Evolutionary conservation across 2,329 filamentous ascomycete genomes (phyloP).

Genomic region (Sporothrix mexicana): DNA sequence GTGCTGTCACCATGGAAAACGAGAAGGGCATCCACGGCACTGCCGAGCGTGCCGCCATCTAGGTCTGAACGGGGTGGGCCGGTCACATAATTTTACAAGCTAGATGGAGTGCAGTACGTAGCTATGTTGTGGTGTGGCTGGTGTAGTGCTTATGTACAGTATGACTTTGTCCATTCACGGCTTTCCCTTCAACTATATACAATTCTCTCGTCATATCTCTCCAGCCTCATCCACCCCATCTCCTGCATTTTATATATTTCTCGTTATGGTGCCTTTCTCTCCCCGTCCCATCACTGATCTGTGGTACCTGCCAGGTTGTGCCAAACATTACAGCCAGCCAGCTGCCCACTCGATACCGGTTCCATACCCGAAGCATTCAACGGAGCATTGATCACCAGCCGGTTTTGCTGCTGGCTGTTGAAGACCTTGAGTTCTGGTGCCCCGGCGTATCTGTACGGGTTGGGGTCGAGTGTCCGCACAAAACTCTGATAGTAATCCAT

Average conservation of each 20-base stretch:
- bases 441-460: conserved; percentile 43
- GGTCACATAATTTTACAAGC: no score
- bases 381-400: conserved; percentile 22
- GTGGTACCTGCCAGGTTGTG: neutral
- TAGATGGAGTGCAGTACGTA: no score
- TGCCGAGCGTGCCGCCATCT: conserved; percentile 16
- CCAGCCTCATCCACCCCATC: no score
- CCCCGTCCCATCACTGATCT: neutral
- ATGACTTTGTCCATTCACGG: no score
- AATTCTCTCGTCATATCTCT: no score
- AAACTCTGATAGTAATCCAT: conserved; percentile 60
- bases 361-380: conserved; percentile 31
- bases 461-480: conserved; percentile 53
- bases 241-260: no score
- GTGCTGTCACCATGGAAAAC: conserved; percentile 32
- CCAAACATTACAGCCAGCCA: neutral
- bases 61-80: neutral
- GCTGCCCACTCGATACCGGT: neutral
- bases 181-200: no score
- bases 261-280: no score
- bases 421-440: conserved; percentile 53
- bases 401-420: conserved; percentile 36
- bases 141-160: no score
- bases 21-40: conserved; percentile 29
- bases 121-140: no score